Percentiles rank a stretch among this genome's conserved stretches.
Evolutionary conservation across 305 asterid genomes (phyloP).

Genomic region (Solanum hybrid): DNA sequence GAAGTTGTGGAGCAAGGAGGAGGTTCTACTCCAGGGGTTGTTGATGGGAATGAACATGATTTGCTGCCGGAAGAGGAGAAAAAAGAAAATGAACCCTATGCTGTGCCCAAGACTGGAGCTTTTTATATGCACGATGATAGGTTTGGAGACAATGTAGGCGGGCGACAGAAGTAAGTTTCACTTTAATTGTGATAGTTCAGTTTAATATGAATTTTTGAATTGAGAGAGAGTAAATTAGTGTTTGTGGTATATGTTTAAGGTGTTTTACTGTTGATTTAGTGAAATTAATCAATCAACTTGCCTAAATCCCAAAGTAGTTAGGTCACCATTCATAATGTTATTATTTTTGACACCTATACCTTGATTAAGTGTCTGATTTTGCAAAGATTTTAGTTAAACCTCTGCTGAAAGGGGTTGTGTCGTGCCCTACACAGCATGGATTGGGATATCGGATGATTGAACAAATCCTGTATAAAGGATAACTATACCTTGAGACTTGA

Average conservation of each 20-base stretch:
- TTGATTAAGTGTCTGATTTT: not conserved
- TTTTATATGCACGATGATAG: slow-evolving; percentile 99
- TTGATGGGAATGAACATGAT: slow-evolving; percentile 21
- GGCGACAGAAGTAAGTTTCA: slow-evolving; percentile 54
- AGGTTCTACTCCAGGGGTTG: not conserved
- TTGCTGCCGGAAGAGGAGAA: slow-evolving; percentile 39
- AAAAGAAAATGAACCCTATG: slow-evolving; percentile 76
- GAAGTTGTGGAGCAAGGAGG: slow-evolving; percentile 5
- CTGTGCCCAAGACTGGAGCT: slow-evolving; percentile 97
- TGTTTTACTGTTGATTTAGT: not conserved
- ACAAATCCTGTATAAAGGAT: not conserved
- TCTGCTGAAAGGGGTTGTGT: not conserved
- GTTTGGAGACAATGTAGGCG: slow-evolving; percentile 70
- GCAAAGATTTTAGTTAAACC: not conserved
- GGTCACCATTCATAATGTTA: not conserved
- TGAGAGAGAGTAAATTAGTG: not conserved
- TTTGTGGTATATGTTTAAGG: not conserved
- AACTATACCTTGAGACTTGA: not conserved
- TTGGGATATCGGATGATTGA: not conserved
- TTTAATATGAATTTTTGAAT: not conserved
- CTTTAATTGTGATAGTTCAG: not conserved
- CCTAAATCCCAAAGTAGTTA: not conserved
- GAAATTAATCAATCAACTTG: not conserved
- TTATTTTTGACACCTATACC: not conserved
- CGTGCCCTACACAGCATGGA: not conserved